These are phyloP conservation scores for Malus sylvestris DNA, from an alignment of 306 rosid genomes.

Conservation along the genomic window DNA sequence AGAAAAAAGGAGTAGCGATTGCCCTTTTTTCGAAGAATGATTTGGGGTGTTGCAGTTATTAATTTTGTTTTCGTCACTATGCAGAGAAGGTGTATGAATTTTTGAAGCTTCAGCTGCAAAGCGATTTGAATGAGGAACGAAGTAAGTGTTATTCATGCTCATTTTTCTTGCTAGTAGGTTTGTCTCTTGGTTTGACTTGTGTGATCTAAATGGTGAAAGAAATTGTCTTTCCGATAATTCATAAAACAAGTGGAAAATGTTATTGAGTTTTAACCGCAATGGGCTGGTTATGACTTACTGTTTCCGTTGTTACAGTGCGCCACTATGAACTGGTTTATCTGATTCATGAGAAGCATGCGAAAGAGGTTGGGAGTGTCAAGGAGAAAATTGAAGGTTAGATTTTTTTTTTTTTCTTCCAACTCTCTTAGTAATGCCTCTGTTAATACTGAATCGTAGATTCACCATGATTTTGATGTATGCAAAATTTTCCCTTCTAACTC, in stretches of 20 bases:
- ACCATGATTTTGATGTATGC: background rate
- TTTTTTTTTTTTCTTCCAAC: constrained; percentile 1
- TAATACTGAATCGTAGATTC: background rate
- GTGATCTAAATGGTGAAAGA: background rate
- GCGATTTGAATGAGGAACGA: constrained; percentile 39
- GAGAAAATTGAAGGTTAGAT: constrained; percentile 64
- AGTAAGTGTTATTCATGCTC: constrained; percentile 40
- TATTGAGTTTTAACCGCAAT: background rate
- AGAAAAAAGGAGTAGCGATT: background rate
- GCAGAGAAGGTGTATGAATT: constrained; percentile 66
- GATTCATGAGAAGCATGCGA: constrained; percentile 73
- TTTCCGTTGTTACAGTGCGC: constrained; percentile 52
- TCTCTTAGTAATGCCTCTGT: background rate
- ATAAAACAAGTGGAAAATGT: background rate
- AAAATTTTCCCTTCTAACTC: background rate
- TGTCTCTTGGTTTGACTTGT: background rate
- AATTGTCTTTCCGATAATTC: background rate
- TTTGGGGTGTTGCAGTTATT: constrained; percentile 7
- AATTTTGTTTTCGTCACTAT: constrained; percentile 14
- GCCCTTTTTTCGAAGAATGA: background rate
- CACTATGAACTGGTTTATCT: constrained; percentile 86
- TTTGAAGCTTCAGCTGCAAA: constrained; percentile 67
- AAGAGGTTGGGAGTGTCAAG: constrained; percentile 68
- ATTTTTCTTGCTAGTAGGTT: constrained; percentile 4
- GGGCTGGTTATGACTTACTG: constrained; percentile 4